phyloP scores from a whole-genome alignment of 805 yeast genomes.

The Saccharomyces kudriavzevii region DNA sequence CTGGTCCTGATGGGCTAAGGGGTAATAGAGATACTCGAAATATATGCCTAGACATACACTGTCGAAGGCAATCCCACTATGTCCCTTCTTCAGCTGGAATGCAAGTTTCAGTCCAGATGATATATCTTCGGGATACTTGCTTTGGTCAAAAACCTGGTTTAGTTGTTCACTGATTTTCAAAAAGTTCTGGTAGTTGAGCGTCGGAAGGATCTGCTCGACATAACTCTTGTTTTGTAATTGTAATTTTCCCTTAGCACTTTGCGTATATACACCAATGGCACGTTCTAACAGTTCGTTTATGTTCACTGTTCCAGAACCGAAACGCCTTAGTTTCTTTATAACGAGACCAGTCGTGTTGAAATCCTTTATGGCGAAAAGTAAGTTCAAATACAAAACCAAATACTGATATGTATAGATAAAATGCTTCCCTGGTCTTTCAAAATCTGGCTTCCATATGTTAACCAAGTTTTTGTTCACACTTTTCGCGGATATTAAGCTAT shows the following conservation, averaged over 20 bases:
- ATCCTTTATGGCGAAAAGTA: conserved; percentile 48
- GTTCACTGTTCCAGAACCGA: conserved; percentile 64
- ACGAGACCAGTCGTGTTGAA: conserved; percentile 50
- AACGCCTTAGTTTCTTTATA: conserved; percentile 67
- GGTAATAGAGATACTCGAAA: conserved; percentile 25
- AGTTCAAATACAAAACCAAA: conserved; percentile 50
- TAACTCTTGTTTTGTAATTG: conserved; percentile 22
- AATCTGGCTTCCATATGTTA: conserved; percentile 88
- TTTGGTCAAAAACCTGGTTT: conserved; percentile 10
- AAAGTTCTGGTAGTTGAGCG: conserved; percentile 21
- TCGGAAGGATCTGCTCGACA: conserved; percentile 21
- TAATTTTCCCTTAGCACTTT: conserved; percentile 13
- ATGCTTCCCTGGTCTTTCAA: conserved; percentile 89
- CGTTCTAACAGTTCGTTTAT: conserved; percentile 24
- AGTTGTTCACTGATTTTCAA: conserved; percentile 17
- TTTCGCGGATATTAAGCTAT: conserved; percentile 53
- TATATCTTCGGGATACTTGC: conserved; percentile 13
- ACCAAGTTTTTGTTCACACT: conserved; percentile 63
- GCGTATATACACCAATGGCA: conserved; percentile 18
- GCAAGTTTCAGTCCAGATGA: conserved; percentile 21
- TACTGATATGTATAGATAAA: conserved; percentile 71
- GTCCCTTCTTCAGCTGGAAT: conserved; percentile 26
- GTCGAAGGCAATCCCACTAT: conserved; percentile 28
- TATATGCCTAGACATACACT: conserved; percentile 25
- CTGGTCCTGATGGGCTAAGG: conserved; percentile 7